phyloP scores from a whole-genome alignment of 495 filamentous ascomycete species.

The Elasticomyces elasticus region DNA sequence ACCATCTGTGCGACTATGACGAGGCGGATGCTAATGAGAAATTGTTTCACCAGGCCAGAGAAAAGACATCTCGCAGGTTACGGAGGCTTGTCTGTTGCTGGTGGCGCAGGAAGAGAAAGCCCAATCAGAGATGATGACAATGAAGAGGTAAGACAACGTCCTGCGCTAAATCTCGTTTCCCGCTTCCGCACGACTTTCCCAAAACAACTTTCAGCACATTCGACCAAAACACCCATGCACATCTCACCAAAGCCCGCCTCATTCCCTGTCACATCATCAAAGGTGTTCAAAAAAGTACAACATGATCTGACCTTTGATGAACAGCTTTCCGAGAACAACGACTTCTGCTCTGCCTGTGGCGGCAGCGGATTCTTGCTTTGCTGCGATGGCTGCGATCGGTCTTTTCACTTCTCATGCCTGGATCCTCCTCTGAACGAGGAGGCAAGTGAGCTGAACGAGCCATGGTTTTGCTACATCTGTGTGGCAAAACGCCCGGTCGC shows the following conservation, averaged over 20 bases:
- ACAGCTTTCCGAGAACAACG: constrained; percentile 67
- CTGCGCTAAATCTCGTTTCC: constrained; percentile 12
- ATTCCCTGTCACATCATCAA: constrained; percentile 3
- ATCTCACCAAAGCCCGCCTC: constrained; percentile 4
- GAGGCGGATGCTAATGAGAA: constrained; percentile 7
- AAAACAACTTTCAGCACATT: constrained; percentile 15
- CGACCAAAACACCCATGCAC: constrained; percentile 17
- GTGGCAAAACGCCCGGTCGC: constrained; percentile 31
- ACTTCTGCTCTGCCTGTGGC: constrained; percentile 75
- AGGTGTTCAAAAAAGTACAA: constrained; percentile 11
- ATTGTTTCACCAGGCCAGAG: constrained; percentile 26
- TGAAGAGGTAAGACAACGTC: constrained; percentile 33
- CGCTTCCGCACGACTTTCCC: constrained; percentile 19
- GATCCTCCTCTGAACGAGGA: constrained; percentile 63
- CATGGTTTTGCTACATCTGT: constrained; percentile 81
- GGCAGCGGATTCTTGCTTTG: constrained; percentile 76
- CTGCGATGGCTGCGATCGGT: constrained; percentile 79
- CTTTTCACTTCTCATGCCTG: constrained; percentile 79
- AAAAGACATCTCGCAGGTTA: constrained; percentile 33
- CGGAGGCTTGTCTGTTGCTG: constrained; percentile 31
- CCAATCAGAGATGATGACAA: constrained; percentile 33
- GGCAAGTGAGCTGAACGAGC: constrained; percentile 53
- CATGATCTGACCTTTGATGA: constrained; percentile 20
- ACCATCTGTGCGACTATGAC: not conserved
- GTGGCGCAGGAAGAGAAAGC: constrained; percentile 27